These are phyloP conservation scores for Mucor piriformis DNA, from an alignment of 371 early-diverging fungal genomes.

Conservation along the genomic window DNA sequence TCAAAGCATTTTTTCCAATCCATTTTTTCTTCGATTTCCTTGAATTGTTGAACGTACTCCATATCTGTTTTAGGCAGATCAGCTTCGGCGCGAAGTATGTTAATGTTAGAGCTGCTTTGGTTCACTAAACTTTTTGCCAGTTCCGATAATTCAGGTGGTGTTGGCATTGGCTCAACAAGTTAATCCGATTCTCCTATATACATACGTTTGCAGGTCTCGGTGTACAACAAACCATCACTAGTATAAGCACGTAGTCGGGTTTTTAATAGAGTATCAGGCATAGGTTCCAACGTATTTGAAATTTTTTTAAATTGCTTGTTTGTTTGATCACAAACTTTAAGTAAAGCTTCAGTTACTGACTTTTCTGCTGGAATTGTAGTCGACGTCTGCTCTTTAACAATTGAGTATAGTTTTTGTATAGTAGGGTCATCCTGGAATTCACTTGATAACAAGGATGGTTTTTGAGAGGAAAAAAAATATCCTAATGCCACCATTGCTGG, in stretches of 20 bases:
- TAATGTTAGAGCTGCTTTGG: constrained; percentile 14
- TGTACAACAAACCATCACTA: constrained; percentile 23
- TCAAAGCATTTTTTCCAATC: constrained; percentile 22
- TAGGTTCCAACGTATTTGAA: constrained; percentile 17
- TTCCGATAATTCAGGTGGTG: constrained; percentile 20
- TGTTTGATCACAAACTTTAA: constrained; percentile 23
- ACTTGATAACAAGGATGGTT: constrained; percentile 20
- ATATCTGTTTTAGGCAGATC: constrained; percentile 23
- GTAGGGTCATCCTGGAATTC: constrained; percentile 19
- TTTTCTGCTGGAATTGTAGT: constrained; percentile 16
- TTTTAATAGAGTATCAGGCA: constrained; percentile 20
- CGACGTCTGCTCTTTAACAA: constrained; percentile 15
- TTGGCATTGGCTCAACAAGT: constrained; percentile 26
- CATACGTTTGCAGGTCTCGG: constrained; percentile 21
- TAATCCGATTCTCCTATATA: constrained; percentile 12
- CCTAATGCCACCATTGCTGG: constrained; percentile 20
- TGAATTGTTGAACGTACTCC: constrained; percentile 24
- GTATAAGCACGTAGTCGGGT: constrained; percentile 22
- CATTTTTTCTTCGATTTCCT: constrained; percentile 12
- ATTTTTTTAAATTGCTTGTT: constrained; percentile 23
- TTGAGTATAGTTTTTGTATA: constrained; percentile 16
- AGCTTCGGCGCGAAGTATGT: constrained; percentile 24
- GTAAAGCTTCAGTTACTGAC: constrained; percentile 17
- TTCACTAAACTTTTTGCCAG: constrained; percentile 18
- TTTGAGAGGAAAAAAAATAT: constrained; percentile 21